A percentile compares a stretch with the other conserved stretches of the same genome.
phyloP scores from a whole-genome alignment of 441 rosid genomes.

The Macaranga tanarius region DNA sequence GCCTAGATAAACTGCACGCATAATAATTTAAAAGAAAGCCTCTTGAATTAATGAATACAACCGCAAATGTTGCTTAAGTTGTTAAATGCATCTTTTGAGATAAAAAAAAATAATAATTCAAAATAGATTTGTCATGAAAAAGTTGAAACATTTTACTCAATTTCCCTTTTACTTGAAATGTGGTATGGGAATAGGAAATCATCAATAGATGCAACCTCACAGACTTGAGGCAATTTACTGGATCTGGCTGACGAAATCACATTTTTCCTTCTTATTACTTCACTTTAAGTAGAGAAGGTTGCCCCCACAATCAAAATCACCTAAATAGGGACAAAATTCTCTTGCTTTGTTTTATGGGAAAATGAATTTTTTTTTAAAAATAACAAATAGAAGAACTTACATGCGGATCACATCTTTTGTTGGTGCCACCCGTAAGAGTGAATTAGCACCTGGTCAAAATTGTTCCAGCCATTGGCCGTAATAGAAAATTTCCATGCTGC shows the following conservation, averaged over 20 bases:
- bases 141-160: not conserved
- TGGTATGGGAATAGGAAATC: not conserved
- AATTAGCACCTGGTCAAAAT: slow-evolving; percentile 38
- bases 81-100: not conserved
- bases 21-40: not conserved
- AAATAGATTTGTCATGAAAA: not conserved
- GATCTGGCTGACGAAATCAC: slow-evolving; percentile 21
- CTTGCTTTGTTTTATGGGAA: not conserved
- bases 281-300: slow-evolving; percentile 10
- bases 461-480: slow-evolving; percentile 35
- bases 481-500: slow-evolving; percentile 23
- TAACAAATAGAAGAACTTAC: slow-evolving; percentile 28
- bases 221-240: slow-evolving; percentile 4
- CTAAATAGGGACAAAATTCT: slow-evolving; percentile 22
- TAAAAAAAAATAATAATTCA: not conserved
- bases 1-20: not conserved
- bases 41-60: not conserved
- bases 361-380: slow-evolving; percentile 16
- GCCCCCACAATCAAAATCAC: slow-evolving; percentile 37
- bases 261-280: slow-evolving; percentile 22
- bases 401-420: slow-evolving; percentile 27
- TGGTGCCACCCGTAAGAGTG: slow-evolving; percentile 21
- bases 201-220: not conserved
- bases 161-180: not conserved
- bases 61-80: not conserved